phyloP scores from a whole-genome alignment of 164 flowering plant genomes.

The Cinnamomum chago region DNA sequence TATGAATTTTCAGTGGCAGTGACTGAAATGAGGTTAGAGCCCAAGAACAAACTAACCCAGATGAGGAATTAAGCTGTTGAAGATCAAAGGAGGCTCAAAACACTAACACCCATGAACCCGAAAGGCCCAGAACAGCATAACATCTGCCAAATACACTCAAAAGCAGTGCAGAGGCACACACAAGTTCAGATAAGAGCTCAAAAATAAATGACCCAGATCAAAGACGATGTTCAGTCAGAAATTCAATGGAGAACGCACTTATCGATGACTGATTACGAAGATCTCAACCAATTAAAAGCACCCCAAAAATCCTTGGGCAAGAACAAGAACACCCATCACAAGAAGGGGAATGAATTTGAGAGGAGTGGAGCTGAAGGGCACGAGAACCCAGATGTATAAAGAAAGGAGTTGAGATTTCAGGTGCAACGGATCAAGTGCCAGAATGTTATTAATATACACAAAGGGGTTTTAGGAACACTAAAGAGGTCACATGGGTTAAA shows the following conservation, averaged over 20 bases:
- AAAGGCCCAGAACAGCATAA: too few relatives aligned
- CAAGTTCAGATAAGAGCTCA: not conserved
- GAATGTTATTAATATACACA: constrained; percentile 9
- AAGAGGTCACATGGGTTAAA: constrained; percentile 63
- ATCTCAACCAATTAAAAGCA: not conserved
- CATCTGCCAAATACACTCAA: not conserved
- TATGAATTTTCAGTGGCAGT: constrained; percentile 1
- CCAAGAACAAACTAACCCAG: not conserved
- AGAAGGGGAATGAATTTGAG: not conserved
- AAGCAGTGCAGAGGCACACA: not conserved
- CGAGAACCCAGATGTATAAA: not conserved
- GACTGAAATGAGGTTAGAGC: not conserved
- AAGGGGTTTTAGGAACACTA: constrained; percentile 39
- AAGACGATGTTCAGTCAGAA: not conserved
- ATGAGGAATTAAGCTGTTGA: not conserved
- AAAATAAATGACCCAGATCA: not conserved
- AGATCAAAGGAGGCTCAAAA: not conserved
- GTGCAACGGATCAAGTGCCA: constrained; percentile 32
- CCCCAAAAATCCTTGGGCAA: not conserved
- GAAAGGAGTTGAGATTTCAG: constrained; percentile 5
- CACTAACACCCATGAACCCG: not conserved
- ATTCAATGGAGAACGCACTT: not conserved
- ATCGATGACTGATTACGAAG: not conserved
- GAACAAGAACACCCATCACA: not conserved
- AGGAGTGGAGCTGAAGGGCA: not conserved